phyloP scores from a whole-genome alignment of 345 rosid species.

The Laguncularia racemosa region DNA sequence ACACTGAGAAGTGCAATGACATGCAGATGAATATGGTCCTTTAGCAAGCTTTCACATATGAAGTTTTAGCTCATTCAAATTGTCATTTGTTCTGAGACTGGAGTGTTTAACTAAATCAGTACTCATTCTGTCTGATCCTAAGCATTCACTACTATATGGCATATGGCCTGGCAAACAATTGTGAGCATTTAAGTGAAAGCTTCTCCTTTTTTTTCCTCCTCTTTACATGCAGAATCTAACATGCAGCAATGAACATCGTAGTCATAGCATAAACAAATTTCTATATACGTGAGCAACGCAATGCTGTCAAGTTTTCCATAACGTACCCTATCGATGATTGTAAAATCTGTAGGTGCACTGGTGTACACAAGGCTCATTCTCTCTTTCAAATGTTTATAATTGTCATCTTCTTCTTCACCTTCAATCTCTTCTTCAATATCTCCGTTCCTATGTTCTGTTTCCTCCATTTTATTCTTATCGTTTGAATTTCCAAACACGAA shows the following conservation, averaged over 20 bases:
- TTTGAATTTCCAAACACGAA: conserved; percentile 11
- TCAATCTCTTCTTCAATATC: conserved; percentile 30
- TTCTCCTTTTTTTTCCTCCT: not conserved
- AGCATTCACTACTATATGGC: too few relatives aligned
- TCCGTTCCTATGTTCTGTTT: not conserved
- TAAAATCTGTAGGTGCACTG: conserved; percentile 57
- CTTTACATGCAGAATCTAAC: not conserved
- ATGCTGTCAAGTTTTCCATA: not conserved
- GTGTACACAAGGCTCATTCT: conserved; percentile 78
- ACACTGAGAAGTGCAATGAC: too few relatives aligned
- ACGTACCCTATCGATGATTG: conserved; percentile 69
- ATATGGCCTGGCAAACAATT: not conserved
- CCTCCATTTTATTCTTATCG: conserved; percentile 3
- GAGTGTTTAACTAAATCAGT: too few relatives aligned
- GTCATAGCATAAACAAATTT: too few relatives aligned
- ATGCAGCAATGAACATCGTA: too few relatives aligned
- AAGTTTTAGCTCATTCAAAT: too few relatives aligned
- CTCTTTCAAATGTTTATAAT: conserved; percentile 52
- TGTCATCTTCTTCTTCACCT: conserved; percentile 68
- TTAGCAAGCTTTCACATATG: too few relatives aligned
- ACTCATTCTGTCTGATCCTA: too few relatives aligned
- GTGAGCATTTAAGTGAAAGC: not conserved
- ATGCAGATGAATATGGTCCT: too few relatives aligned
- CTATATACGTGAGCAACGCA: too few relatives aligned
- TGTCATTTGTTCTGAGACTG: too few relatives aligned